Base-by-base conservation (phyloP, 2,329 filamentous ascomycete genomes). In the Rutstroemia sp. region DNA sequence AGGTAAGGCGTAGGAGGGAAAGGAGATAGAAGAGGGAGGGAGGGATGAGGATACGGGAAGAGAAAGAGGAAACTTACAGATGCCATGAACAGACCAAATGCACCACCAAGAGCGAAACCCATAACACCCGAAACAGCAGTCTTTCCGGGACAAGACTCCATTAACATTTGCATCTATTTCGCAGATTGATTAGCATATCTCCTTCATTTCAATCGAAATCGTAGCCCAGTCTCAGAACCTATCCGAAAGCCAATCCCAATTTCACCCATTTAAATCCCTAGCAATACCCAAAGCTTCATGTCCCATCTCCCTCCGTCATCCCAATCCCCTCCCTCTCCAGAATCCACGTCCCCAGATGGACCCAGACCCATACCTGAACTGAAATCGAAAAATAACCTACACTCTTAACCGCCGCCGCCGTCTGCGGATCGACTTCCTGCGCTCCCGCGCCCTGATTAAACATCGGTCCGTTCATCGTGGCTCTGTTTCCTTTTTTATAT, bases 11-110 rank as follows among this genome's bases (percentile, higher is more conserved):
- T 42, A n/a, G 14, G 3, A 42, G 16, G n/a, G 39, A 53, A 34
- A 12, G 27, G 27, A 34, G 9, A 34, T 51, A 12, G 38, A 27
- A 23, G 45, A 16, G 44, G 12, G 23, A 51, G 51, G 9, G 51
- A 54, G 54, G 45, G 49, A 39, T 38, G 55, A 25, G 41, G 19
- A 38, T 37, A 23, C 19, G 49, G 16, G 49, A 21, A 48, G 23
- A 45, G 54, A 45, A 54, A 37, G 39, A 23, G 21, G 39, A 54
- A 49, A 77, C 87, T 62, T 84, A 95, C 90, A 68, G 89, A 94
- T 58, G 92, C 90, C 92, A 97, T 99, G 78, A 99, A 99, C 67
- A 97, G 81, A 65, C 94, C 94, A 66, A 99, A 99, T 45, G 95
- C 78, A 67, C 91, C 94, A 61, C 94, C 94, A 63, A 99, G 86